Percentiles rank a stretch among this genome's conserved stretches.
These are phyloP conservation scores for Cercospora sp. DNA, from an alignment of 2,329 filamentous ascomycete species.

Conservation along the genomic window DNA sequence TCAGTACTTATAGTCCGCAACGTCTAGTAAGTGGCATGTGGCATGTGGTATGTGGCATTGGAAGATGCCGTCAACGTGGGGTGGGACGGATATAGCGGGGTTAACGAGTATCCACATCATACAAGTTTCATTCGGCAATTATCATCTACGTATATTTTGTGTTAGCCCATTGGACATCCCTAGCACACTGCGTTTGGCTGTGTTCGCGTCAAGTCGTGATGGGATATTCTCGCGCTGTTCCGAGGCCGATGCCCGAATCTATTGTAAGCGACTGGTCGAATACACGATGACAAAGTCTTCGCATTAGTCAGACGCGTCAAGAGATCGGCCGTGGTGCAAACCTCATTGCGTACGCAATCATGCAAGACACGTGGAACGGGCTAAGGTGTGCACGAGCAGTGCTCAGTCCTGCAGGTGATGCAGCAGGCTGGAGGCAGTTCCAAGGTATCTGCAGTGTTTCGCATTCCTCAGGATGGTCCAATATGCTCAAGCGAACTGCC, in stretches of 20 bases:
- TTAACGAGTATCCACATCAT: conserved; percentile 1
- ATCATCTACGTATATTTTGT: background rate
- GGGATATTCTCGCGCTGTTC: background rate
- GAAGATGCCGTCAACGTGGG: background rate
- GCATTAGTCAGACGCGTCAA: background rate
- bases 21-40: background rate
- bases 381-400: background rate
- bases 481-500: conserved; percentile 49
- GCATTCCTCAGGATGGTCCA: background rate
- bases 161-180: background rate
- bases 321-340: background rate
- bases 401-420: background rate
- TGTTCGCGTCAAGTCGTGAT: background rate
- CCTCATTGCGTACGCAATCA: background rate
- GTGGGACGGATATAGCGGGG: background rate
- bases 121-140: background rate
- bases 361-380: background rate
- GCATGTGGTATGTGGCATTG: background rate
- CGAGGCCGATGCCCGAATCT: background rate
- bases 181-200: background rate
- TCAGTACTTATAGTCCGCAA: background rate
- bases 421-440: background rate
- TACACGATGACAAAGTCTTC: background rate
- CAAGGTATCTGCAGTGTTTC: background rate
- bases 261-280: background rate